phyloP scores from a whole-genome alignment of 371 early-diverging fungal species.

The Haplosporangium sp. region DNA sequence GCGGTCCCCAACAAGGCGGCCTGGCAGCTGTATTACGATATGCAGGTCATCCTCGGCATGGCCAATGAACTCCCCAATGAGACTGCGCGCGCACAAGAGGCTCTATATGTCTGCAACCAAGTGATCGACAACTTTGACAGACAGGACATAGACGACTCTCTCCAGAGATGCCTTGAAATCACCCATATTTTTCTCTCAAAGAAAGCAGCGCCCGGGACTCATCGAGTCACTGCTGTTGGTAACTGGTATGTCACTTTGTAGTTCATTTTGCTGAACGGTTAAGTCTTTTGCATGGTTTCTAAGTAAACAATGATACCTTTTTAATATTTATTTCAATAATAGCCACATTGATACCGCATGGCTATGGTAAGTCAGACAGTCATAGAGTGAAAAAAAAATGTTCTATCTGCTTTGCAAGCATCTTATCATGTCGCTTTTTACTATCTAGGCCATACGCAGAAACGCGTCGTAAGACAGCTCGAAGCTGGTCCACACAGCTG shows the following conservation, averaged over 20 bases:
- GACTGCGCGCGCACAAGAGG: slow-evolving; percentile 78
- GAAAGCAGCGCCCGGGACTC: slow-evolving; percentile 66
- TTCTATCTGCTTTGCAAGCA: too few species aligned
- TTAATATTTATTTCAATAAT: not conserved
- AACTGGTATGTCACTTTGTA: slow-evolving; percentile 76
- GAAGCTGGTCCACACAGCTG: slow-evolving; percentile 93
- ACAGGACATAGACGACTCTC: slow-evolving; percentile 60
- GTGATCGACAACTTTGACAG: slow-evolving; percentile 80
- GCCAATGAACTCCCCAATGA: slow-evolving; percentile 78
- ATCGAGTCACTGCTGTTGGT: slow-evolving; percentile 83
- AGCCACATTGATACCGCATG: slow-evolving; percentile 78
- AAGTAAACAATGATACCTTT: not conserved
- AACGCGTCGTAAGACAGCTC: slow-evolving; percentile 94
- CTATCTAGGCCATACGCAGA: slow-evolving; percentile 97
- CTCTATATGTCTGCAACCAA: slow-evolving; percentile 82
- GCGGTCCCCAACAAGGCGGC: slow-evolving; percentile 75
- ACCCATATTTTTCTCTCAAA: slow-evolving; percentile 71
- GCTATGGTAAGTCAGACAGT: slow-evolving; percentile 51
- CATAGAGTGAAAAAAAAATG: not conserved
- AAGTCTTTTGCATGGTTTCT: not conserved
- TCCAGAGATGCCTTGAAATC: slow-evolving; percentile 67
- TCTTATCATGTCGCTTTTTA: not conserved
- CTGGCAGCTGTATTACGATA: slow-evolving; percentile 78
- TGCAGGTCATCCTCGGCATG: slow-evolving; percentile 83
- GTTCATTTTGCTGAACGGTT: not conserved